Evolutionary conservation across 805 yeast species (phyloP), one percentile per base, ranked within the genome.

Genomic region (Alloascoidea hylecoeti): DNA sequence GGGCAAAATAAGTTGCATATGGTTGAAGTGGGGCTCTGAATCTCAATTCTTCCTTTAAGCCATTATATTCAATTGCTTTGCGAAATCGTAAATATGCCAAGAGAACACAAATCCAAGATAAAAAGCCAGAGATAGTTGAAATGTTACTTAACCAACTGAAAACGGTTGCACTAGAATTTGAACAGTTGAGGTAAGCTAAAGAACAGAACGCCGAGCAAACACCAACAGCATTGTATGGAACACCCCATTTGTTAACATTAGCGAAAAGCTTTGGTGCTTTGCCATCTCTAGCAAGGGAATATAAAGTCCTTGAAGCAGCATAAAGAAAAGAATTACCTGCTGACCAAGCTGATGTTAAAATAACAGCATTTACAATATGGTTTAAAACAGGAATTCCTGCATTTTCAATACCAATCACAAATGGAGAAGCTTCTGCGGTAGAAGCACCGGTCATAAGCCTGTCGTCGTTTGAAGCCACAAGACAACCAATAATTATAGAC

Each of bases 321-420:
- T 72, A 82, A 27, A 81, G 70, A 52, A 75, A 79, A 1, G 89
- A 79, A 53, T 83, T 83, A 39, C 94, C 95, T 2, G 94, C 86
- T 27, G 86, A 76, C 46, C 82, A 78, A 0, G 88, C 80, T 1
- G 92, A 70, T 3, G 83, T 64, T 39, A 85, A 64, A 39, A 85
- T 66, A 18, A 82, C 70, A 1, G 73, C 94, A 56, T 86, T 86
- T 41, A 86, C 85, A 42, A 85, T 66, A 49, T 78, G 72, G 19
- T 94, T 92, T 36, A 84, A 61, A 0, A 70, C 77, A 19, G 62
- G 70, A 39, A 85, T 78, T 1, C 72, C 68, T 39, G 65, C 66
- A n/a, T 23, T 23, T n/a, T 23, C 30, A 85, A 85, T 84, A 2
- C 89, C 89, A 47, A 85, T 73, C 37, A 82, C 92, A 49, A 78